Base-by-base conservation (phyloP, 257 asterid species). In the Rauvolfia tetraphylla region DNA sequence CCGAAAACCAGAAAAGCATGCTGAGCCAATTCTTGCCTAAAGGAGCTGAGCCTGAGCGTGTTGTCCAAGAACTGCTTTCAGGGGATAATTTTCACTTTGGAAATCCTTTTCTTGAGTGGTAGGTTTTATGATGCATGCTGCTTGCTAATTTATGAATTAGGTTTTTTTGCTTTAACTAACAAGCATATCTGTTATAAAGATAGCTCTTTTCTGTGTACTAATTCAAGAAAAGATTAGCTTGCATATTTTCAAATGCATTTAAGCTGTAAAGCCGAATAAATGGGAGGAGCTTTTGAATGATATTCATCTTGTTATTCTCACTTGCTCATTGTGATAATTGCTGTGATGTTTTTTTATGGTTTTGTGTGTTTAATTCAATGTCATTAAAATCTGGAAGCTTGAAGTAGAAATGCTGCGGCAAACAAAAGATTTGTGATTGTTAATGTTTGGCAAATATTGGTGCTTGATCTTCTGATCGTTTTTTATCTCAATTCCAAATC, bases 61-160 rank as follows among this genome's bases (percentile, higher is more conserved):
- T 79, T 72, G 88, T 92, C 71, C 87, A 74, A 73, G 90, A 89
- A 66, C 84, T 95, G 85, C 93, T 95, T 81, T 88, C 89, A 23
- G 96, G 96, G 87, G 84, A 81, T 72, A 91, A 89, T 85, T 82
- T 95, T 77, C 91, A 88, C 80, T 95, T 95, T 59, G 97, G 97
- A 81, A 95, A 90, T 83, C 97, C 96, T 82, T 86, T 80, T 75
- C 44, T 66, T 27, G 89, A 88, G 82, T 95, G 99, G 99, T 83
- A 90, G 84, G 98, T 89, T 78, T 63, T 75, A 54, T 71, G 59
- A 57, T 67, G 62, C 63, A 27, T 80, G 49, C 34, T 42, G 42
- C 53, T 49, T 42, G 31, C 62, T 71, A 34, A 59, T n/a, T 22
- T 41, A 34, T 20, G 58, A 38, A 29, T 51, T 59, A 6, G 42